Percentiles rank a stretch among this genome's conserved stretches.
phyloP scores from a whole-genome alignment of 108 stramenopile species.

The Cylindrotheca fusiformis region DNA sequence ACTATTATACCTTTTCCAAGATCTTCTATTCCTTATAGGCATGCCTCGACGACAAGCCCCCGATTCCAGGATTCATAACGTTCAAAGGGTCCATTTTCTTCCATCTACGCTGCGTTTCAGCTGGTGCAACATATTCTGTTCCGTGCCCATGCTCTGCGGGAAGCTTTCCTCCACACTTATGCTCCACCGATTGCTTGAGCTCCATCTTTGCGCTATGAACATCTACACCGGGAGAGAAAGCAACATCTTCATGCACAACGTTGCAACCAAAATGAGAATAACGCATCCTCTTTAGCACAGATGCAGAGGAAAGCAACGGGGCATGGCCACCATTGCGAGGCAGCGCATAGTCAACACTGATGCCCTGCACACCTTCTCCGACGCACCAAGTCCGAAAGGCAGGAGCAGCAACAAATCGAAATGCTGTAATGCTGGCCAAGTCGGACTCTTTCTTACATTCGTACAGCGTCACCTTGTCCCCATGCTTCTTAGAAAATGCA shows the following conservation, averaged over 20 bases:
- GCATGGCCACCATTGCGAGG: conserved; percentile 58
- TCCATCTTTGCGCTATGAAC: conserved; percentile 64
- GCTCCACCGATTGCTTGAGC: conserved; percentile 66
- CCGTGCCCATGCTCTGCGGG: conserved; percentile 89
- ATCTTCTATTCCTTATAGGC: conserved; percentile 16
- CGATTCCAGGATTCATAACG: conserved; percentile 84
- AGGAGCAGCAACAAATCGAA: conserved; percentile 82
- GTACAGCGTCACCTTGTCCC: conserved; percentile 43
- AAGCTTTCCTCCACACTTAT: conserved; percentile 47
- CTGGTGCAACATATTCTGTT: conserved; percentile 79
- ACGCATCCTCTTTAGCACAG: conserved; percentile 76
- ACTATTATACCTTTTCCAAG: too few relatives aligned
- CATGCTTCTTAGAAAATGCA: conserved; percentile 52
- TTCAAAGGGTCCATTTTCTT: conserved; percentile 84
- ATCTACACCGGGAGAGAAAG: conserved; percentile 66
- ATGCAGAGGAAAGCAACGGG: conserved; percentile 37
- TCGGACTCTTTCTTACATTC: conserved; percentile 42
- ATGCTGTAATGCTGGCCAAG: conserved; percentile 53
- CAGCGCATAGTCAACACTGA: conserved; percentile 81
- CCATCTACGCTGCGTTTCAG: conserved; percentile 67
- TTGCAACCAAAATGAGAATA: conserved; percentile 89
- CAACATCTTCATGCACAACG: conserved; percentile 86
- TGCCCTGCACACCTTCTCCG: conserved; percentile 72
- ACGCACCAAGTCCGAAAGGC: conserved; percentile 79
- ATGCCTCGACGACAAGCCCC: conserved; percentile 46